A percentile compares a stretch with the other conserved stretches of the same genome.
These are phyloP conservation scores for Pichia sporocuriosa DNA, from an alignment of 805 yeast genomes.

Conservation along the genomic window DNA sequence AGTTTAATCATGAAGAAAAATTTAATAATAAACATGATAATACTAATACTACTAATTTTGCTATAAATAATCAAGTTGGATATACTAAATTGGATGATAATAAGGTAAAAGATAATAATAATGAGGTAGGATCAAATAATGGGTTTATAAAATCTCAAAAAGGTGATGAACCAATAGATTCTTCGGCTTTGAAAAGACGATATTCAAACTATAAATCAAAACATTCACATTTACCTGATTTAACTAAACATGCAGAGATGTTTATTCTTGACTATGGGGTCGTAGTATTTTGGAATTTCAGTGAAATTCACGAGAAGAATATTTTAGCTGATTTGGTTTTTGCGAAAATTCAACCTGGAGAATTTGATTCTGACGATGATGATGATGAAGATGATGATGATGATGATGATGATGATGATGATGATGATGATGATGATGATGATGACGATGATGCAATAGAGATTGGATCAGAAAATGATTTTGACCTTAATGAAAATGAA, in stretches of 20 bases:
- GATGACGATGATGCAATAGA: conserved; percentile 2
- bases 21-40: too few species aligned
- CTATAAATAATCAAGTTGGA: too few species aligned
- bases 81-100: too few species aligned
- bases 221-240: conserved; percentile 32
- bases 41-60: too few species aligned
- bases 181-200: neutral
- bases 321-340: conserved; percentile 86
- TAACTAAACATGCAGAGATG: conserved; percentile 72
- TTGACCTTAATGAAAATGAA: conserved; percentile 9
- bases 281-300: conserved; percentile 96
- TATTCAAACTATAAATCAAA: conserved; percentile 3
- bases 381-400: conserved; percentile 35
- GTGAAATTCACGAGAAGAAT: conserved; percentile 88
- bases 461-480: conserved; percentile 2
- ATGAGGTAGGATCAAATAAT: too few species aligned
- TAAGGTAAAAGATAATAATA: neutral
- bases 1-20: neutral
- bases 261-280: conserved; percentile 90
- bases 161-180: neutral
- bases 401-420: conserved; percentile 30
- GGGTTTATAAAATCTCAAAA: conserved; percentile 4
- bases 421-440: conserved; percentile 7
- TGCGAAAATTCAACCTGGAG: conserved; percentile 38
- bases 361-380: conserved; percentile 37